Base-by-base conservation (phyloP, 257 asterid genomes). In the Sherardia arvensis region DNA sequence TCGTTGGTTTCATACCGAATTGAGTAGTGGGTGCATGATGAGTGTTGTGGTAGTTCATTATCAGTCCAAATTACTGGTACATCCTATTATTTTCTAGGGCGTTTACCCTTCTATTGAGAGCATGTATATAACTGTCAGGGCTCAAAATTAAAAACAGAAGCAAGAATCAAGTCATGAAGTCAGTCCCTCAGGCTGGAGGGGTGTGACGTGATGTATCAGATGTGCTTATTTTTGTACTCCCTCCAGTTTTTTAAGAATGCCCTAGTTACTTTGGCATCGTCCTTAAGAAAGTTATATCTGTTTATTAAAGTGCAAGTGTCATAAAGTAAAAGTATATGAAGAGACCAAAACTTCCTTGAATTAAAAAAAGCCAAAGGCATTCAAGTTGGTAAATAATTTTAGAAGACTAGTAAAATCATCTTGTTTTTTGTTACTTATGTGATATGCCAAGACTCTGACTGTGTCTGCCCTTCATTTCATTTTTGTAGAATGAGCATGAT, bases 401-500 rank as follows among this genome's bases (percentile, higher is more conserved):
- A n/a, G n/a, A n/a, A n/a, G n/a, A n/a, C n/a, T n/a, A n/a, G n/a
- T n/a, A n/a, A n/a, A 28, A 26, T 28, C 0, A 23, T 57, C 8
- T 17, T 57, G 62, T n/a, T 38, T 53, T 30, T n/a, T 1, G 34
- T 0, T 49, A 17, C 61, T 59, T 45, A 0, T 47, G 61, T 40
- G 32, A 28, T 17, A 47, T 25, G 4, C 17, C 22, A 14, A 25
- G 40, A n/a, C 33, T 17, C 59, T 45, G 38, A 53, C n/a, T 59
- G n/a, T 33, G 6, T 45, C 20, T 21, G 2, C n/a, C 15, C 17
- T 68, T 38, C 32, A 5, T 67, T 29, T 43, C 40, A 25, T 60
- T 64, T 59, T 10, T 78, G 80, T 79, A 91, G 98, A 91, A 91
- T 7, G 98, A 91, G 75, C 98, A 89, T 45, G 93, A 88, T 74